Percentiles rank a stretch among this genome's conserved stretches.
Conservation (phyloP, 2,329 filamentous ascomycete species). For the Neopestalotiopsis rosae region DNA sequence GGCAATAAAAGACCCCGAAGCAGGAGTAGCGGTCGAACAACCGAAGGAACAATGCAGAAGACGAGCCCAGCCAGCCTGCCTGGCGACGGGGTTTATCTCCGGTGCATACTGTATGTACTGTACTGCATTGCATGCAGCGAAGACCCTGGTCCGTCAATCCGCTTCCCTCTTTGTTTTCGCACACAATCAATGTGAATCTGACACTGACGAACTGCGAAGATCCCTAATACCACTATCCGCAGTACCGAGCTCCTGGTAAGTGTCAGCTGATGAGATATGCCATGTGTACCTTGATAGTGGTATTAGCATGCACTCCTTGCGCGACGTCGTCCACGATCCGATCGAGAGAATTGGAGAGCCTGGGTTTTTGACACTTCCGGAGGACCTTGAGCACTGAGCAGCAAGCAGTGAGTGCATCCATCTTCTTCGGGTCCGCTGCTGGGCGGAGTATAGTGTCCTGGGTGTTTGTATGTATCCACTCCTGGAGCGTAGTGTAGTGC, state of each 20-base stretch:
- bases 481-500: too few relatives aligned
- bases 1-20: not conserved
- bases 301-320: not conserved
- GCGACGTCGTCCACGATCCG: not conserved
- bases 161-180: not conserved
- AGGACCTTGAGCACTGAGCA: not conserved
- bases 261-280: constrained; percentile 4
- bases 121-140: not conserved
- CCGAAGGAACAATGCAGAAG: not conserved
- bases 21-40: not conserved
- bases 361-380: not conserved
- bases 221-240: not conserved
- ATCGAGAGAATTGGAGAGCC: not conserved
- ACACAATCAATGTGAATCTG: constrained; percentile 16
- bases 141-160: not conserved
- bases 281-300: not conserved
- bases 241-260: not conserved
- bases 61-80: not conserved
- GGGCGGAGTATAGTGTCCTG: too few relatives aligned
- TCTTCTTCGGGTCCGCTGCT: not conserved
- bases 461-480: too few relatives aligned
- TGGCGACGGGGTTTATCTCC: constrained; percentile 5
- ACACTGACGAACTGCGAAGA: constrained; percentile 5
- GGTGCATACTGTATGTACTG: not conserved
- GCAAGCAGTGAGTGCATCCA: constrained; percentile 1